These are phyloP conservation scores for Marasmius sp. DNA, from an alignment of 1,284 basidiomycete species.

Conservation along the genomic window DNA sequence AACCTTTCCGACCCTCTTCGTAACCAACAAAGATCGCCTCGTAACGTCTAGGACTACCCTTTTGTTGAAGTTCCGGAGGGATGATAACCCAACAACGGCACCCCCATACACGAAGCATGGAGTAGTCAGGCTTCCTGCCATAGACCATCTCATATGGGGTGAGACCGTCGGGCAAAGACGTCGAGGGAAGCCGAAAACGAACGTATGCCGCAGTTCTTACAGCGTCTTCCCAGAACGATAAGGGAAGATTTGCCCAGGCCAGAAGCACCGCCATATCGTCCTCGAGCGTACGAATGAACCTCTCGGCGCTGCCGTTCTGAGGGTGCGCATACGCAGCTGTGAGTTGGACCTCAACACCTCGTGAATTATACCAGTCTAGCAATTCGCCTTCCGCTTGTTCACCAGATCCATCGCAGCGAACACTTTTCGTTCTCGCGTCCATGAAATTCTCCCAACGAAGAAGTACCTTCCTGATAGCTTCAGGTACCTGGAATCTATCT, in stretches of 20 bases:
- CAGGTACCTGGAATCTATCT: background rate
- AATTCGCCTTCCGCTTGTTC: background rate
- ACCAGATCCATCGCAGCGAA: conserved; percentile 1
- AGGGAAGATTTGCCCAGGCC: conserved; percentile 22
- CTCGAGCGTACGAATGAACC: conserved; percentile 27
- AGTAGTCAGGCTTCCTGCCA: background rate
- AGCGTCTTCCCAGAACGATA: conserved; percentile 3
- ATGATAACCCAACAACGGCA: conserved; percentile 22
- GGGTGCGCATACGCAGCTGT: conserved; percentile 24
- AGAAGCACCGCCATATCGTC: conserved; percentile 24
- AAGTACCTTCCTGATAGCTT: background rate
- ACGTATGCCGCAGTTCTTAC: too few relatives aligned
- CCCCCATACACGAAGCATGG: conserved; percentile 15
- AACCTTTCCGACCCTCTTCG: conserved; percentile 6
- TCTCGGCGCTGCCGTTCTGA: conserved; percentile 34
- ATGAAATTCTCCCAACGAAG: background rate
- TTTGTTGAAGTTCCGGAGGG: conserved; percentile 18
- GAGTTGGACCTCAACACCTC: background rate
- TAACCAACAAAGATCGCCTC: conserved; percentile 11
- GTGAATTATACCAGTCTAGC: background rate
- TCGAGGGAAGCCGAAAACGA: background rate
- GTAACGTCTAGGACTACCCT: conserved; percentile 14
- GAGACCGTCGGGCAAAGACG: background rate
- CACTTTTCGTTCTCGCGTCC: background rate
- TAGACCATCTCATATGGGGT: background rate